Conservation (phyloP, 306 rosid species). For the Carpinus fangiana region DNA sequence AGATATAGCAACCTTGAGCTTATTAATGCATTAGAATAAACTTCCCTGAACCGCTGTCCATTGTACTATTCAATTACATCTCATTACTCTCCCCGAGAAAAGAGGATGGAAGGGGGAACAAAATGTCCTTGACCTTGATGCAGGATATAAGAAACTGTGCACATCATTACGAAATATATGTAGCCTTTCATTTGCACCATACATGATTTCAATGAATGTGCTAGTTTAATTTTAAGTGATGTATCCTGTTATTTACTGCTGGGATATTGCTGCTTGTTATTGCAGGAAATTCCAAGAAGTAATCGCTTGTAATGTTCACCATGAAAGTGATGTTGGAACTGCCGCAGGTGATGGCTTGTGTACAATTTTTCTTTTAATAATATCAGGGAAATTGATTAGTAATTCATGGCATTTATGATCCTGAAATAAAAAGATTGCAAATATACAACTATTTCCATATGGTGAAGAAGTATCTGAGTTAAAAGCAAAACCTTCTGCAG, state of each 20-base stretch:
- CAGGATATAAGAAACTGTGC: no score
- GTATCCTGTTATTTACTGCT: not conserved
- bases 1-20: not conserved
- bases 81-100: no score
- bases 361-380: not conserved
- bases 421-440: not conserved
- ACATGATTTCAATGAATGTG: not conserved
- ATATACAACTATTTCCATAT: not conserved
- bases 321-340: constrained; percentile 26
- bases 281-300: constrained; percentile 65
- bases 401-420: not conserved
- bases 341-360: constrained; percentile 40
- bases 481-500: not conserved
- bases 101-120: no score
- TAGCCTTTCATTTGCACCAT: no score
- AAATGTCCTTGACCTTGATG: no score
- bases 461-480: not conserved
- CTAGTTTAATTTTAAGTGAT: not conserved
- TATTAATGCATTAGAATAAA: not conserved
- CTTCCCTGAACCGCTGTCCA: no score
- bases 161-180: no score
- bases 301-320: constrained; percentile 26
- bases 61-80: no score
- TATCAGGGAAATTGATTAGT: not conserved
- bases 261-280: not conserved